Conservation (phyloP, 768 basidiomycete genomes). For the Leccinum imitatum region DNA sequence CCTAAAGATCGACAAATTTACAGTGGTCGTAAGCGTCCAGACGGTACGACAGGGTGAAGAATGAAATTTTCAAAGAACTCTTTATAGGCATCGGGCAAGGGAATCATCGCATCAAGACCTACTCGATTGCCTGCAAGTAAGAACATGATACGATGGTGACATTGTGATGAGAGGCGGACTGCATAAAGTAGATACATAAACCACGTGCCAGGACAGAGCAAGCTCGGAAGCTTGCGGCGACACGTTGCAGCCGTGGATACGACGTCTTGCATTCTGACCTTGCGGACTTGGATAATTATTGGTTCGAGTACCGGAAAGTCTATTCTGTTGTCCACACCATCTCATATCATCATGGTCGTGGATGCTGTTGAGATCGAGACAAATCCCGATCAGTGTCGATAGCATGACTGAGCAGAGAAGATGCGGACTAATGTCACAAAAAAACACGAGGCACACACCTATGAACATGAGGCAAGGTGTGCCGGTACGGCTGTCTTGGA, state of each 20-base stretch:
- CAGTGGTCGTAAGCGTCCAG: constrained; percentile 13
- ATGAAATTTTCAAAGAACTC: background rate
- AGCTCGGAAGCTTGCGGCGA: constrained; percentile 21
- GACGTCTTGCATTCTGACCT: constrained; percentile 7
- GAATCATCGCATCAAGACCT: background rate
- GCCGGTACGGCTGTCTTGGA: background rate
- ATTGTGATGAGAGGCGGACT: constrained; percentile 21
- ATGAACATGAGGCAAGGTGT: constrained; percentile 11
- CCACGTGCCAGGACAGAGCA: constrained; percentile 29
- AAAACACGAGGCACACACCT: constrained; percentile 14
- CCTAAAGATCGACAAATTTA: constrained; percentile 2
- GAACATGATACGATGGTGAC: constrained; percentile 9
- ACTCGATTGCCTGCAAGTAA: constrained; percentile 2
- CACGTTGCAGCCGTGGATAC: constrained; percentile 20
- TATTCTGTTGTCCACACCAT: background rate
- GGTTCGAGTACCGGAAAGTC: background rate
- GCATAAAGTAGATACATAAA: constrained; percentile 16
- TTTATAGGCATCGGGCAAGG: constrained; percentile 19
- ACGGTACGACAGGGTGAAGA: constrained; percentile 6
- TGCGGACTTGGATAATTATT: background rate
- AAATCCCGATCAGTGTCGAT: background rate
- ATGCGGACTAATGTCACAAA: background rate
- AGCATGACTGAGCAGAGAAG: background rate
- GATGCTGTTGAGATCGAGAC: background rate
- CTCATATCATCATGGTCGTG: background rate